phyloP scores from a whole-genome alignment of 371 early-diverging fungal genomes.

The Mucor irregularis region DNA sequence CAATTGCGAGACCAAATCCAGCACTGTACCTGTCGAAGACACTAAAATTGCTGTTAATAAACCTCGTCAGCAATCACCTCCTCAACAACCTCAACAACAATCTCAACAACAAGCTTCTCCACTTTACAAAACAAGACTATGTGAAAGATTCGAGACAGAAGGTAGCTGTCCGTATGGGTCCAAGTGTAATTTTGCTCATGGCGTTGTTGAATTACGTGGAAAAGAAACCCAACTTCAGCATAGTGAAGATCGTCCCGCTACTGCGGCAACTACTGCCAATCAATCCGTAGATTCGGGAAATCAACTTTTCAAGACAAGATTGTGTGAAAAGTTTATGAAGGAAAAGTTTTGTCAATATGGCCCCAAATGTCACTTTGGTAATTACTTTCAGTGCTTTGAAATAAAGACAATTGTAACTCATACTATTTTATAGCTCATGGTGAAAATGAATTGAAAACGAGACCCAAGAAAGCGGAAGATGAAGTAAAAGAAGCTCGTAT shows the following conservation, averaged over 20 bases:
- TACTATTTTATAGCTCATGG: constrained; percentile 25
- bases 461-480: constrained; percentile 25
- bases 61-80: background rate
- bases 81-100: constrained; percentile 8
- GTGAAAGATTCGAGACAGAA: constrained; percentile 80
- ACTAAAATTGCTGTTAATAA: background rate
- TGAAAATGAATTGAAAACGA: constrained; percentile 24
- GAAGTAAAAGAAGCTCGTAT: background rate
- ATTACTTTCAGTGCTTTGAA: background rate
- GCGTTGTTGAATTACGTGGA: constrained; percentile 70
- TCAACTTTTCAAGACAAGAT: constrained; percentile 79
- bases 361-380: constrained; percentile 83
- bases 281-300: constrained; percentile 40
- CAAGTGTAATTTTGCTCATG: constrained; percentile 91
- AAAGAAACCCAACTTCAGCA: constrained; percentile 32
- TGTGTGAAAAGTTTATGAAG: constrained; percentile 80
- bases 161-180: constrained; percentile 78
- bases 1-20: background rate
- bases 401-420: too few species aligned
- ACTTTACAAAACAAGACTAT: constrained; percentile 84
- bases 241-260: background rate
- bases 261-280: background rate
- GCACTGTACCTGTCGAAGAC: background rate
- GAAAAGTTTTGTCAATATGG: constrained; percentile 83
- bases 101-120: constrained; percentile 40